Base-by-base conservation (phyloP, 257 asterid species). In the Forsythia viridissima region DNA sequence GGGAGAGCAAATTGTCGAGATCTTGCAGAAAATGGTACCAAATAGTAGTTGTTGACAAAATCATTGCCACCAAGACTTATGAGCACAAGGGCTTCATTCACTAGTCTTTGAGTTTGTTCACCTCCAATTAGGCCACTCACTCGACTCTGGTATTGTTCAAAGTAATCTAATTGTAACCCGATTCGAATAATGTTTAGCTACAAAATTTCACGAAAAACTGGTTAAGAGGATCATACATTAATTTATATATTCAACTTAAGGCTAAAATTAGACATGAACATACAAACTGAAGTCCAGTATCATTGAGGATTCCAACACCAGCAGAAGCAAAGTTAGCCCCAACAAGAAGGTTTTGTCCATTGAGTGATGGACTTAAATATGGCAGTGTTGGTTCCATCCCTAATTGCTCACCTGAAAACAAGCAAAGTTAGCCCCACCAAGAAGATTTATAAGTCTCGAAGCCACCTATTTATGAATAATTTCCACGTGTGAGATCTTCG, bases 301-400 rank as follows among this genome's bases (percentile, higher is more conserved):
- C 98, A 72, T 94, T 90, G 52, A 94, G 98, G 70, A 94, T 89
- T 70, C 98, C 98, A 75, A 94, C 94, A 0, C 98, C 98, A 1
- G 98, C 98, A 39, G 98, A 94, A 72, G 98, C 98, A 76, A 94
- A 94, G 76, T 94, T 94, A 21, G 98, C 96, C n/a, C 98, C 98
- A 70, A 79, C 89, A 48, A 92, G 97, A 80, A 94, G 90, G 61
- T 37, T 80, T 8, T 89, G 41, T 46, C 97, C 97, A 8, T 4
- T 84, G 1, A 86, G 86, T 40, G 59, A 43, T 39, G 97, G 95
- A 77, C 89, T 89, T 85, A 94, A 83, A 84, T 92, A 94, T 13
- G 98, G 94, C 80, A 84, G 24, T 57, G 93, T 80, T 4, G 92
- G 63, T 72, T 90, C 92, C 88, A 74, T 68, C 6, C 98, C 98